Percentiles rank a stretch among this genome's conserved stretches.
Conservation (phyloP, 106 monocot species). For the Phalaenopsis equestris region DNA sequence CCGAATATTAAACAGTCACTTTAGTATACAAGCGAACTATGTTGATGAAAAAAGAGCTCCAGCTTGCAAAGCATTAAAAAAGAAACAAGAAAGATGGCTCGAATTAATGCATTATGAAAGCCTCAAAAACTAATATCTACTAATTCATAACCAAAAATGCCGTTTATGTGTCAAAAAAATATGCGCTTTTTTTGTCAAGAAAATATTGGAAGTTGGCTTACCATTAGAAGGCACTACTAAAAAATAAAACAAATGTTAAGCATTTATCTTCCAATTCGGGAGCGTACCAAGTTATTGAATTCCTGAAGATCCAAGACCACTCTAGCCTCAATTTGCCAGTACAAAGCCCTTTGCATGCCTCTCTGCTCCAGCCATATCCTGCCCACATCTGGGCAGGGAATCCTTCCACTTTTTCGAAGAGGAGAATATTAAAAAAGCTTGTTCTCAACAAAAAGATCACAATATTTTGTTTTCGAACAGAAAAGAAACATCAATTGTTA, state of each 20-base stretch:
- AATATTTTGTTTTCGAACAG: background rate
- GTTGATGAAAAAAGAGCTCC: no score
- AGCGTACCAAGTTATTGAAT: conserved; percentile 47
- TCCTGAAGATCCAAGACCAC: conserved; percentile 93
- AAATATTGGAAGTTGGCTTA: no score
- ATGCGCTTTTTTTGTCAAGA: no score
- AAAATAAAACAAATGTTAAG: background rate
- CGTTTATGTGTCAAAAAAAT: no score
- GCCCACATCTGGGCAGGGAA: conserved; percentile 72
- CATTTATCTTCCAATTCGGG: background rate
- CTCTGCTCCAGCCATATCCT: conserved; percentile 97
- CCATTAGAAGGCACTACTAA: background rate
- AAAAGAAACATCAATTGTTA: background rate
- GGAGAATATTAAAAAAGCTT: conserved; percentile 1
- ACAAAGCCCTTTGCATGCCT: conserved; percentile 72
- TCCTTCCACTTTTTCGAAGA: conserved; percentile 53
- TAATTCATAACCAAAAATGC: no score
- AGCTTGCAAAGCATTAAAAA: no score
- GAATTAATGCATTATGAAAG: no score
- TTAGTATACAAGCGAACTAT: no score
- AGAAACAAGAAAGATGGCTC: no score
- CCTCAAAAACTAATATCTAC: no score
- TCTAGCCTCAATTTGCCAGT: conserved; percentile 93
- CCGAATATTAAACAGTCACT: no score
- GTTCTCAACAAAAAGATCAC: background rate